Evolutionary conservation across 2,329 filamentous ascomycete genomes (phyloP), one percentile per base, ranked within the genome.

Genomic region (Penicillium concentricum): DNA sequence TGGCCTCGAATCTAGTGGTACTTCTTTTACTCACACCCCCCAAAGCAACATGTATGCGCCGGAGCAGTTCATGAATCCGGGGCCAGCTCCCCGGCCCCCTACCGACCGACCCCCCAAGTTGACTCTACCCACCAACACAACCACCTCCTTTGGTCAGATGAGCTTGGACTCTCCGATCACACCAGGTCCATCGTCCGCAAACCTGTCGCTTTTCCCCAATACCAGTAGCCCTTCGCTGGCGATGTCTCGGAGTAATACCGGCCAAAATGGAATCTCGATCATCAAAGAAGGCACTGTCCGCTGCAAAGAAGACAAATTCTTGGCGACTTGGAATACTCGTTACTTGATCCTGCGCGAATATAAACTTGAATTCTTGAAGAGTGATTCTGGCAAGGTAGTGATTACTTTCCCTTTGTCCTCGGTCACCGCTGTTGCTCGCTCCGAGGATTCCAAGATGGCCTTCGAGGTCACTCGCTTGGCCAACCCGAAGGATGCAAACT

Each of bases 341-440:
- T 97, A 90, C 74, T 81, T 99, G 55, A 91, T 97, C 58, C 80
- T 99, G 63, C 88, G 93, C 71, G 95, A 97, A 74, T 92, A 92
- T 70, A 89, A 91, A 58, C 84, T 99, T 41, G 94, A 97, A 70
- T 97, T 99, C 69, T 86, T 96, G 79, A 99, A 97, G 79, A 89
- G 86, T 60, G 91, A 95, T 71, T 90, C 88, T 55, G 88, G 90
- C 65, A 96, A 96, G 75, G 83, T 94, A 48, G 87, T 90, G n/a
- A 88, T 92, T 73, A 89, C 90, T 24, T 88, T 97, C 64, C 85
- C 87, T 58, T 82, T 99, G 49, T 89, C 90, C 63, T 92, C 96
- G 68, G 91, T 99, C 35, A 87, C 92, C 61, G 91, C 91, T 61
- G 92, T 99, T 53, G 89, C 91, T 61, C 87, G 94, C 64, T 93